Evolutionary conservation across 176 grass and related monocot genomes (phyloP).

Genomic region (Musa beccarii): DNA sequence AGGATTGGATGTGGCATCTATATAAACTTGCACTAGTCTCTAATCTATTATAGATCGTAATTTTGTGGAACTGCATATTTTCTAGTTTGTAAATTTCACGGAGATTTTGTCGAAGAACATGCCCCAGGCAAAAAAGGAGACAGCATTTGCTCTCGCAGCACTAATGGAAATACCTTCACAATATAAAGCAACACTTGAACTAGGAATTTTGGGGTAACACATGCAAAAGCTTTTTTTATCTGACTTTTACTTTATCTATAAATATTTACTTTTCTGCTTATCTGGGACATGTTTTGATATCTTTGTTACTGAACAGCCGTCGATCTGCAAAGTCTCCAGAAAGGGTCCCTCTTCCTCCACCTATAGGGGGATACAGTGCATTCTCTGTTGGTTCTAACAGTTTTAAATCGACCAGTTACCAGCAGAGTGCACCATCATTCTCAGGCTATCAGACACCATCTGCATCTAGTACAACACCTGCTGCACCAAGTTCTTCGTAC

Average conservation of each 20-base stretch:
- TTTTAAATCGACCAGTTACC: constrained; percentile 28
- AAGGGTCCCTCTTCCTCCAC: constrained; percentile 70
- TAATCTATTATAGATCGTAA: too few species aligned
- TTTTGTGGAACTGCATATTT: constrained; percentile 2
- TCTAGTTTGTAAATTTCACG: constrained; percentile 35
- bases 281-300: neutral
- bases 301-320: constrained; percentile 32
- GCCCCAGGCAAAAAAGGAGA: constrained; percentile 24
- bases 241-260: neutral
- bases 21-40: neutral
- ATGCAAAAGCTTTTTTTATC: neutral
- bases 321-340: constrained; percentile 37
- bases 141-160: constrained; percentile 25
- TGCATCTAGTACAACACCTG: constrained; percentile 23
- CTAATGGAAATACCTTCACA: constrained; percentile 41
- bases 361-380: constrained; percentile 36
- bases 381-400: constrained; percentile 23
- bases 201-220: constrained; percentile 30
- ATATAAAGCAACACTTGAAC: constrained; percentile 41
- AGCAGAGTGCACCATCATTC: constrained; percentile 27
- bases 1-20: neutral
- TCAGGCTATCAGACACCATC: constrained; percentile 24
- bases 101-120: constrained; percentile 33
- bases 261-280: neutral
- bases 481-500: constrained; percentile 26